Percentiles rank a stretch among this genome's conserved stretches.
These are phyloP conservation scores for Dactylonectria macrodidyma DNA, from an alignment of 2,329 filamentous ascomycete genomes.

Conservation along the genomic window DNA sequence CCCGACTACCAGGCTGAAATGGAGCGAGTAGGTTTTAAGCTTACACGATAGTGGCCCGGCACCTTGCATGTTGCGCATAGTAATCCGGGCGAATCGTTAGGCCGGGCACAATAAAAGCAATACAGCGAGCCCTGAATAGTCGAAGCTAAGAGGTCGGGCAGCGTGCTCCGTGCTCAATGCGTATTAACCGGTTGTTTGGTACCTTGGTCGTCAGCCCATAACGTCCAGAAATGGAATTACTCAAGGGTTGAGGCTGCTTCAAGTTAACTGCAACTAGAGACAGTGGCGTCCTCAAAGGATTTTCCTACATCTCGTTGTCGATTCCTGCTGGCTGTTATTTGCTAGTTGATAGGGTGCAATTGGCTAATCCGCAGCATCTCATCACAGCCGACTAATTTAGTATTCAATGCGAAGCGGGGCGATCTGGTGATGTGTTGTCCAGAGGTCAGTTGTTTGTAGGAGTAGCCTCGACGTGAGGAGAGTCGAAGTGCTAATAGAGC, in stretches of 20 bases:
- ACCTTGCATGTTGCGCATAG: neutral
- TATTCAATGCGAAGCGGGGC: neutral
- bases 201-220: neutral
- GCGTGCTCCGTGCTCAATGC: neutral
- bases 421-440: neutral
- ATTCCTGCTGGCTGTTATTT: neutral
- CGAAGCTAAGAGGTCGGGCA: neutral
- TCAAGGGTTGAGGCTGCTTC: slow-evolving; percentile 8
- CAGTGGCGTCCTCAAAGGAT: neutral
- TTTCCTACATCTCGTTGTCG: neutral
- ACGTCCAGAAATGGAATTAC: neutral
- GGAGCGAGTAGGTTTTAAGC: slow-evolving; percentile 35
- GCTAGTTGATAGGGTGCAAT: neutral
- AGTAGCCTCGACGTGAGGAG: neutral
- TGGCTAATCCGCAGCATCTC: neutral
- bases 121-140: too few species aligned
- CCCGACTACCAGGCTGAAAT: slow-evolving; percentile 17
- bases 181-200: neutral
- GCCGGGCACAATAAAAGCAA: neutral
- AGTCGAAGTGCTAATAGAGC: neutral
- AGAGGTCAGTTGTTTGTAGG: too few species aligned
- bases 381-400: neutral
- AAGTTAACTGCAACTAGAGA: neutral
- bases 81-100: slow-evolving; percentile 33
- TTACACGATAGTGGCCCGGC: slow-evolving; percentile 27